Conservation (phyloP, 2,329 filamentous ascomycete species). For the Madurella mycetomatis region DNA sequence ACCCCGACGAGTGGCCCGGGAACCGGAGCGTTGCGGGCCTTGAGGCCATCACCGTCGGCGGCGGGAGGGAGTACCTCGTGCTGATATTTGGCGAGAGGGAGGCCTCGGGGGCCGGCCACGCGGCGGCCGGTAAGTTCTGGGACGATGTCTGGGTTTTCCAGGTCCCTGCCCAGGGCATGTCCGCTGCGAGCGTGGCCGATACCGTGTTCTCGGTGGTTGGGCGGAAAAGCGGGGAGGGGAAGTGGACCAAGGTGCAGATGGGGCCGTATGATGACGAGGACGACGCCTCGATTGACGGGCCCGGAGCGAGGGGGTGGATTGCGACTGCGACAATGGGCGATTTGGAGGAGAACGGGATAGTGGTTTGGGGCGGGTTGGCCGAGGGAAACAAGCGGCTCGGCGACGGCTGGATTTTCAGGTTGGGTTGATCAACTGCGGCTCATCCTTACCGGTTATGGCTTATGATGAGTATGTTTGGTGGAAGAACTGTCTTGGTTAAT, state of each 20-base stretch:
- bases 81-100: slow-evolving; percentile 56
- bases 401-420: slow-evolving; percentile 61
- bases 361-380: slow-evolving; percentile 58
- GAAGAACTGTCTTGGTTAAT: slow-evolving; percentile 2
- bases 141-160: slow-evolving; percentile 62
- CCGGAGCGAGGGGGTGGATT: slow-evolving; percentile 53
- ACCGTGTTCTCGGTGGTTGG: slow-evolving; percentile 52
- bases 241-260: slow-evolving; percentile 49
- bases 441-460: not conserved
- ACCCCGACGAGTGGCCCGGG: slow-evolving; percentile 42
- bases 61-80: slow-evolving; percentile 58
- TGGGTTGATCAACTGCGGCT: slow-evolving; percentile 33
- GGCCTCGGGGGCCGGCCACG: slow-evolving; percentile 46
- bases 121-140: slow-evolving; percentile 50
- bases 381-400: slow-evolving; percentile 48
- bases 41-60: slow-evolving; percentile 53
- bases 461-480: slow-evolving; percentile 3
- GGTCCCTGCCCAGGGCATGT: slow-evolving; percentile 52
- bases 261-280: slow-evolving; percentile 50
- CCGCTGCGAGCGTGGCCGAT: slow-evolving; percentile 51
- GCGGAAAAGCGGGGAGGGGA: slow-evolving; percentile 52
- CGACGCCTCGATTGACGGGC: slow-evolving; percentile 41
- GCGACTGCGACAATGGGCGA: slow-evolving; percentile 54
- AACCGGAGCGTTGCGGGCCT: slow-evolving; percentile 51
- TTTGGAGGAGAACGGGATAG: slow-evolving; percentile 54